Percentiles rank a stretch among this genome's conserved stretches.
Evolutionary conservation across 371 early-diverging fungal genomes (phyloP).

Genomic region (Mucor mucedo): DNA sequence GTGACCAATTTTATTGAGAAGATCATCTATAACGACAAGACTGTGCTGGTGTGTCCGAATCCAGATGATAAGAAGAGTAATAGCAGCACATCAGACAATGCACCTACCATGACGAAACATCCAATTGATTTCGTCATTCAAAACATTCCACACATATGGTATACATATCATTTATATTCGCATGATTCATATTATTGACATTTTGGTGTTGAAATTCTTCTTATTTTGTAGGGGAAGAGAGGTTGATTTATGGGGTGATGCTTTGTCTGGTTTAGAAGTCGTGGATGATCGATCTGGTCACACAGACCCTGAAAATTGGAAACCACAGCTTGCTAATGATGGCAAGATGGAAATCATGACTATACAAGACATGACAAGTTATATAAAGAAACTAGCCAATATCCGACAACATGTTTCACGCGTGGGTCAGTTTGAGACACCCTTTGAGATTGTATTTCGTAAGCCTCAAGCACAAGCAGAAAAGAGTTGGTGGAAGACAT

Average conservation of each 20-base stretch:
- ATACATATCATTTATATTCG: conserved; percentile 1
- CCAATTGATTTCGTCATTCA: conserved; percentile 52
- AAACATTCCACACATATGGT: conserved; percentile 53
- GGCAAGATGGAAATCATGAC: conserved; percentile 42
- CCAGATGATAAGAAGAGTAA: conserved; percentile 6
- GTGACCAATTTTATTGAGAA: conserved; percentile 55
- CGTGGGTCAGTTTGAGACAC: conserved; percentile 45
- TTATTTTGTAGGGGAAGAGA: conserved; percentile 38
- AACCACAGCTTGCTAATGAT: conserved; percentile 44
- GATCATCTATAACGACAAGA: conserved; percentile 30
- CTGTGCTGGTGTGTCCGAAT: conserved; percentile 21
- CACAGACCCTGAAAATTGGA: conserved; percentile 39
- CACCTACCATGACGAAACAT: conserved; percentile 32
- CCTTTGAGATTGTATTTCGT: conserved; percentile 37
- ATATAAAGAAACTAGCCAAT: conserved; percentile 51
- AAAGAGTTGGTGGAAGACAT: conserved; percentile 2
- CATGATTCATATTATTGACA: neutral
- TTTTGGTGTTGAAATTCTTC: neutral
- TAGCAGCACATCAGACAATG: neutral
- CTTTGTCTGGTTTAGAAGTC: conserved; percentile 31
- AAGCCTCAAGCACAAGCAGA: neutral
- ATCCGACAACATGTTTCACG: conserved; percentile 47
- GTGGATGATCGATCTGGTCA: conserved; percentile 31
- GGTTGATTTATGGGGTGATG: conserved; percentile 51
- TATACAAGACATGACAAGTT: conserved; percentile 38